phyloP scores from a whole-genome alignment of 805 yeast species.

The Komagataella pseudopastoris region DNA sequence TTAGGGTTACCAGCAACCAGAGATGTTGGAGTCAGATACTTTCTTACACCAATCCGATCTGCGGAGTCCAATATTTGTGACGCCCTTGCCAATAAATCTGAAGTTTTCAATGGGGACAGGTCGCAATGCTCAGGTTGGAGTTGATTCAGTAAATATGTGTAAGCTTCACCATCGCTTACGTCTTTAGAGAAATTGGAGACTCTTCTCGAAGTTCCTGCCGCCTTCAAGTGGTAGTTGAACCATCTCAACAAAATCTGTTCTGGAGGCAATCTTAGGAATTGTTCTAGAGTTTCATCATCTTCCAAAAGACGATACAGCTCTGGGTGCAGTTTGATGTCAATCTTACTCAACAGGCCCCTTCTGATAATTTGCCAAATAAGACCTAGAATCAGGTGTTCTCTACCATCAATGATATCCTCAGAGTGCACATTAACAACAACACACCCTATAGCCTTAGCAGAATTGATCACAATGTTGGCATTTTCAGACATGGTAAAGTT shows the following conservation, averaged over 20 bases:
- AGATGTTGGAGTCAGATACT: constrained; percentile 87
- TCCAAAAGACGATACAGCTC: constrained; percentile 89
- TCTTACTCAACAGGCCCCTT: constrained; percentile 87
- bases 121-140: constrained; percentile 78
- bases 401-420: constrained; percentile 87
- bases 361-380: constrained; percentile 96
- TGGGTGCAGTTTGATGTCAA: constrained; percentile 92
- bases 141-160: constrained; percentile 81
- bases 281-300: constrained; percentile 95
- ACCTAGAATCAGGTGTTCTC: constrained; percentile 83
- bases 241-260: constrained; percentile 94
- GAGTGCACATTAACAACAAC: constrained; percentile 96
- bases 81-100: constrained; percentile 68
- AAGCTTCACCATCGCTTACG: constrained; percentile 90
- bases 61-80: constrained; percentile 80
- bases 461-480: constrained; percentile 93
- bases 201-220: constrained; percentile 80
- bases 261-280: constrained; percentile 91
- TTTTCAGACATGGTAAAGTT: constrained; percentile 94
- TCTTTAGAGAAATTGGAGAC: constrained; percentile 81
- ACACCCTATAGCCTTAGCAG: constrained; percentile 98
- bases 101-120: constrained; percentile 65
- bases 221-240: constrained; percentile 93
- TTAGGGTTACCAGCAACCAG: constrained; percentile 94
- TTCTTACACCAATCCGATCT: constrained; percentile 83